Evolutionary conservation across 257 asterid species (phyloP).

Genomic region (Ligustrum vulgare): DNA sequence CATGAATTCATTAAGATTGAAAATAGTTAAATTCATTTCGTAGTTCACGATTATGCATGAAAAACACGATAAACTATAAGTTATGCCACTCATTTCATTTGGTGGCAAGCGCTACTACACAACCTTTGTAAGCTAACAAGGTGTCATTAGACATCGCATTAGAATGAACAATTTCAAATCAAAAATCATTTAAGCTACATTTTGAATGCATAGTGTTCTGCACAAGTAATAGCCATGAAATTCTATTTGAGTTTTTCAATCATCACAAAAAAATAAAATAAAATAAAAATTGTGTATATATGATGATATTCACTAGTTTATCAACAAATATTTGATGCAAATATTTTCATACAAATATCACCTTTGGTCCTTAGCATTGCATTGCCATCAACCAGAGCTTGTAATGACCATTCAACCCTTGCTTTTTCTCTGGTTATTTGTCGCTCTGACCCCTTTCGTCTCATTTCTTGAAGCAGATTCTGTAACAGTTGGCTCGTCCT

Average conservation of each 20-base stretch:
- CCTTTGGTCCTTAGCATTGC: background rate
- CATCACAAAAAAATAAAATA: background rate
- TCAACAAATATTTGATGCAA: background rate
- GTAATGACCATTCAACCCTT: slow-evolving; percentile 6
- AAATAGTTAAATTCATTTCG: no score
- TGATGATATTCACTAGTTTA: background rate
- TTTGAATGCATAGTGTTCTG: background rate
- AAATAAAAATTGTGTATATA: no score
- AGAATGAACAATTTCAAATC: no score
- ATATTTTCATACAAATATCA: background rate
- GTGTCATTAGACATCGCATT: no score
- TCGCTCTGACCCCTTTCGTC: slow-evolving; percentile 24
- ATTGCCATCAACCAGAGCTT: background rate
- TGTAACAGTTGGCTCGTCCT: slow-evolving; percentile 20
- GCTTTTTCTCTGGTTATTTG: slow-evolving; percentile 30
- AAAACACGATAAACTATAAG: no score
- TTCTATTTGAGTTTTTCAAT: background rate
- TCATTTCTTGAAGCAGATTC: slow-evolving; percentile 35
- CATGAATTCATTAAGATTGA: no score
- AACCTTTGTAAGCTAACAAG: no score
- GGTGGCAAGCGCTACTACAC: no score
- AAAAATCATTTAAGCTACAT: background rate
- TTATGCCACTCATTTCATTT: no score
- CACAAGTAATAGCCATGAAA: background rate
- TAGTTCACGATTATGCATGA: no score